phyloP scores from a whole-genome alignment of 208 protist genomes.

The Crithidia bombi region DNA sequence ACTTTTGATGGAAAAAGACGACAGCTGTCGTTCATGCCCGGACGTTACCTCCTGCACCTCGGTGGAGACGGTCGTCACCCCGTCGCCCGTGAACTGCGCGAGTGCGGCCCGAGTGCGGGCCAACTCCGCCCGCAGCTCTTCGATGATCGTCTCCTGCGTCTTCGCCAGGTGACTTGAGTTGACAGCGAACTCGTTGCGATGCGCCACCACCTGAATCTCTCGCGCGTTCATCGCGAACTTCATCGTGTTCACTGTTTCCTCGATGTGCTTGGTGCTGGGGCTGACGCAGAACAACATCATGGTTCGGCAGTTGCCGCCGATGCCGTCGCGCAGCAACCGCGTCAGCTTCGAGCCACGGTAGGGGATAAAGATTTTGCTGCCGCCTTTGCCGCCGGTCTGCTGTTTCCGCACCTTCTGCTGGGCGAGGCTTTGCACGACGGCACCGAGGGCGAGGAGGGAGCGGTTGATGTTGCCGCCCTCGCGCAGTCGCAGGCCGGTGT shows the following conservation, averaged over 20 bases:
- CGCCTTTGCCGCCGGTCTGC: slow-evolving; percentile 24
- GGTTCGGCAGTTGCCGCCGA: slow-evolving; percentile 86
- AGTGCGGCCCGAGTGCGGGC: slow-evolving; percentile 49
- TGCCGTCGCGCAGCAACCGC: slow-evolving; percentile 69
- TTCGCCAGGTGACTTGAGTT: slow-evolving; percentile 64
- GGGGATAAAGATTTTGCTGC: slow-evolving; percentile 60
- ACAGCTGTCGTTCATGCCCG: slow-evolving; percentile 1
- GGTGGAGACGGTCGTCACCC: neutral
- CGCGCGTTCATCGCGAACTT: slow-evolving; percentile 87
- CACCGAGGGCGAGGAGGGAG: slow-evolving; percentile 93
- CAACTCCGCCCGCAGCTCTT: slow-evolving; percentile 75
- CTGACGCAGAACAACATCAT: slow-evolving; percentile 83
- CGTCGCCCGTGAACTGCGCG: slow-evolving; percentile 8
- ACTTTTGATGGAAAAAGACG: neutral
- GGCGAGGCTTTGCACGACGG: slow-evolving; percentile 90
- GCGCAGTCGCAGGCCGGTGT: slow-evolving; percentile 77
- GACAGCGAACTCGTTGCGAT: slow-evolving; percentile 70
- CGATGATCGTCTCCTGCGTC: slow-evolving; percentile 70
- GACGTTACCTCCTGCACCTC: slow-evolving; percentile 1
- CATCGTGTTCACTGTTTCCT: slow-evolving; percentile 88
- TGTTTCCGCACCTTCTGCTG: slow-evolving; percentile 35
- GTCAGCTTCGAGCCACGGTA: slow-evolving; percentile 89
- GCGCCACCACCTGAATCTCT: slow-evolving; percentile 69
- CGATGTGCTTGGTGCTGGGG: slow-evolving; percentile 60
- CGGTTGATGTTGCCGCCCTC: slow-evolving; percentile 96